phyloP scores from a whole-genome alignment of 805 yeast genomes.

The Pichia californica region DNA sequence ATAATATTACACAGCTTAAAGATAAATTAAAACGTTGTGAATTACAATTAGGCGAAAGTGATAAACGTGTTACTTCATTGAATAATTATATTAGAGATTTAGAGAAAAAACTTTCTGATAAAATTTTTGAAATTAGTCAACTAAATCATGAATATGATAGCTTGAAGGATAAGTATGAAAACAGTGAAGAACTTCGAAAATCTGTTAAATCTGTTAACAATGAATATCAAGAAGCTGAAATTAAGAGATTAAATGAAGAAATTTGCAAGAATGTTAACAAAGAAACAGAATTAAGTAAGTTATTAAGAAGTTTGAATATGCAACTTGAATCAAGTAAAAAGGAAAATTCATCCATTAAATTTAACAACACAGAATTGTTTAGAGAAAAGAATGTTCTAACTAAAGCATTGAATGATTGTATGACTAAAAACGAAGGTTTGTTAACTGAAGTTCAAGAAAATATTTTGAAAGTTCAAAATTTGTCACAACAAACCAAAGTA shows the following conservation, averaged over 20 bases:
- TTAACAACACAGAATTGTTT: constrained; percentile 32
- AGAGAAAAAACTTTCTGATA: constrained; percentile 52
- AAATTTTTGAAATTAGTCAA: constrained; percentile 47
- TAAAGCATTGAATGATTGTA: constrained; percentile 34
- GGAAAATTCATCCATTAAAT: constrained; percentile 36
- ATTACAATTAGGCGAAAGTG: constrained; percentile 50
- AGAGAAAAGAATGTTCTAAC: constrained; percentile 39
- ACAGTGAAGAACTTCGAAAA: constrained; percentile 33
- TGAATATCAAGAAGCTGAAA: constrained; percentile 39
- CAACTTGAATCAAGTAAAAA: constrained; percentile 50
- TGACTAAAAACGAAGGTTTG: constrained; percentile 38
- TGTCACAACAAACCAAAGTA: constrained; percentile 47
- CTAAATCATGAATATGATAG: constrained; percentile 41
- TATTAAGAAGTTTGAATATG: constrained; percentile 52
- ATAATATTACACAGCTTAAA: constrained; percentile 48
- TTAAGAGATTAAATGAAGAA: constrained; percentile 47
- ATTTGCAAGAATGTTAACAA: constrained; percentile 48
- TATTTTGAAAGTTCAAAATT: constrained; percentile 37
- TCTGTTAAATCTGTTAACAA: constrained; percentile 27
- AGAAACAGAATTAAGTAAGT: constrained; percentile 63
- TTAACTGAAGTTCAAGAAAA: constrained; percentile 39
- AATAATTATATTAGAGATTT: constrained; percentile 44
- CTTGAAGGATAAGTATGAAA: constrained; percentile 45
- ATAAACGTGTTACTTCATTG: constrained; percentile 45
- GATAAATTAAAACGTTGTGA: constrained; percentile 40